Evolutionary conservation across 805 yeast genomes (phyloP).

Genomic region (Kregervanrija delftensis): DNA sequence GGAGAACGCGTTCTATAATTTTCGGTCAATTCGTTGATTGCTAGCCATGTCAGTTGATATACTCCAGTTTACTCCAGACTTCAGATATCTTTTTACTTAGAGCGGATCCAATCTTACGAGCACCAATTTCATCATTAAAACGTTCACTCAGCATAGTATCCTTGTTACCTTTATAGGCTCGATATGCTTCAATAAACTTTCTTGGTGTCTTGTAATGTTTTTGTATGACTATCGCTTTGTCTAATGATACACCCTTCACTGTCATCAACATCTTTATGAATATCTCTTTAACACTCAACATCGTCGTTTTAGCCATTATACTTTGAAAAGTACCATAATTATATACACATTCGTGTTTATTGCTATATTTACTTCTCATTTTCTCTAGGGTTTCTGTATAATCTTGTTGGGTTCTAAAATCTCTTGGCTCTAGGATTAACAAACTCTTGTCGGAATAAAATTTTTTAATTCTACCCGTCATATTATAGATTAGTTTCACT

Average conservation of each 20-base stretch:
- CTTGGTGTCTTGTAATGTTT: conserved; percentile 63
- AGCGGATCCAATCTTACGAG: conserved; percentile 44
- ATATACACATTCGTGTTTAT: conserved; percentile 35
- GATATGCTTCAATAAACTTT: conserved; percentile 45
- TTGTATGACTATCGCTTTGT: conserved; percentile 79
- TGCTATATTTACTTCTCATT: conserved; percentile 30
- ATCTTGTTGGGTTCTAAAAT: conserved; percentile 43
- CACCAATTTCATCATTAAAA: conserved; percentile 39
- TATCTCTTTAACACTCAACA: conserved; percentile 68
- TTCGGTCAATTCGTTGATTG: not conserved
- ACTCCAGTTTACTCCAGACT: conserved; percentile 37
- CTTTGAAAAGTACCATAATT: conserved; percentile 53
- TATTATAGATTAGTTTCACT: conserved; percentile 45
- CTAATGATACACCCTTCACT: conserved; percentile 73
- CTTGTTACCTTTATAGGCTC: conserved; percentile 18
- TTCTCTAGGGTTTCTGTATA: conserved; percentile 34
- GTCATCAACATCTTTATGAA: conserved; percentile 74
- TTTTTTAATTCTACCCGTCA: conserved; percentile 38
- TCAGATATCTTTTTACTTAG: conserved; percentile 47
- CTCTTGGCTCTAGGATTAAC: conserved; percentile 45
- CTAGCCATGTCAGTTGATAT: conserved; percentile 23
- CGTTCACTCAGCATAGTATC: conserved; percentile 24
- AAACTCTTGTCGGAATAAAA: conserved; percentile 33
- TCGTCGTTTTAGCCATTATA: conserved; percentile 60
- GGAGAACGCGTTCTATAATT: not conserved